Conservation (phyloP, 768 basidiomycete genomes). For the Podaxis sp. region DNA sequence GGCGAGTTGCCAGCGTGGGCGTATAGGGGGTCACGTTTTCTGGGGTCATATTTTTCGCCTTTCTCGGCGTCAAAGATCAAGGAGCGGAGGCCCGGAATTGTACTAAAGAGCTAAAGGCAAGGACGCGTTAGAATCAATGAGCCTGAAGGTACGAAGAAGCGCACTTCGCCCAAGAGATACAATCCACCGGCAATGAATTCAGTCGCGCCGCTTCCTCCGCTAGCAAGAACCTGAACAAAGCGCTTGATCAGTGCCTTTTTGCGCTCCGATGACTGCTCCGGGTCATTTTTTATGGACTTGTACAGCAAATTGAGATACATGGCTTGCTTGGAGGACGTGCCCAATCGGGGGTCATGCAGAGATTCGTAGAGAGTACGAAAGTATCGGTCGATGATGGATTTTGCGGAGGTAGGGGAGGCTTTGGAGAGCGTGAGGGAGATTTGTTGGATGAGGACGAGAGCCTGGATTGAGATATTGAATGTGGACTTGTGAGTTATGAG, state of each 20-base stretch:
- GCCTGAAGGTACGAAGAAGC: neutral
- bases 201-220: constrained; percentile 68
- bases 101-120: constrained; percentile 38
- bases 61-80: constrained; percentile 32
- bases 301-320: constrained; percentile 95
- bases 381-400: constrained; percentile 60
- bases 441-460: constrained; percentile 85
- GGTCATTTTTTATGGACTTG: constrained; percentile 77
- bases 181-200: constrained; percentile 90
- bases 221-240: constrained; percentile 75
- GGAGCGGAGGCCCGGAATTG: constrained; percentile 36
- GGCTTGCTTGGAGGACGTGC: constrained; percentile 86
- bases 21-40: constrained; percentile 87
- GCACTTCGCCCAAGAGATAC: constrained; percentile 86
- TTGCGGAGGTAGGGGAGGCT: constrained; percentile 33
- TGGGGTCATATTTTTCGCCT: constrained; percentile 68
- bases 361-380: constrained; percentile 90
- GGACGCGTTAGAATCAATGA: constrained; percentile 5
- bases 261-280: constrained; percentile 45
- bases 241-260: constrained; percentile 80
- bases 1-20: constrained; percentile 77
- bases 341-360: constrained; percentile 77
- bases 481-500: constrained; percentile 93
- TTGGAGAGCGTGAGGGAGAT: constrained; percentile 58
- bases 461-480: constrained; percentile 95